phyloP scores from a whole-genome alignment of 345 rosid species.

The Aethionema arabicum region DNA sequence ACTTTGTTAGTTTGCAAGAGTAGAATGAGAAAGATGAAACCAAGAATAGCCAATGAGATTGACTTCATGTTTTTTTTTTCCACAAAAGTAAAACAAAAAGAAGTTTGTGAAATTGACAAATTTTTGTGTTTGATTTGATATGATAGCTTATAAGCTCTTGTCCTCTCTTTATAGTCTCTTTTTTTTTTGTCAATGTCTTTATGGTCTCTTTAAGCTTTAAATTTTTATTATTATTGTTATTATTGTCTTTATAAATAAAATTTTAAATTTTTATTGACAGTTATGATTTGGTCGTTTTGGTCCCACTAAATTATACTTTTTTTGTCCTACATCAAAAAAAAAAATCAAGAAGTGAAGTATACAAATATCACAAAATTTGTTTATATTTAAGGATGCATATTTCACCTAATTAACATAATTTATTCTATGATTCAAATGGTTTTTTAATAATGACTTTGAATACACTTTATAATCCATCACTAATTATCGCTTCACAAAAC shows the following conservation, averaged over 20 bases:
- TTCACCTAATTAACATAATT: background rate
- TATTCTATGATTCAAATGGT: no score
- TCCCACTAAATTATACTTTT: background rate
- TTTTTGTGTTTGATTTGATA: conserved; percentile 20
- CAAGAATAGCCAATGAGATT: conserved; percentile 22
- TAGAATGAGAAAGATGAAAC: conserved; percentile 21
- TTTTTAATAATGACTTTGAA: background rate
- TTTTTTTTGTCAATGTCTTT: conserved; percentile 14
- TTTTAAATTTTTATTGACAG: conserved; percentile 24
- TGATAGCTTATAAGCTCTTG: conserved; percentile 26
- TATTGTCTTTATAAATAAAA: background rate
- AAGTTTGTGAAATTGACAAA: conserved; percentile 7
- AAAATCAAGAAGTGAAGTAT: background rate
- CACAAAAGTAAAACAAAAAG: background rate
- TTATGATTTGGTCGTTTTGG: conserved; percentile 23
- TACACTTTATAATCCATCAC: no score
- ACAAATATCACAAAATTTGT: conserved; percentile 11
- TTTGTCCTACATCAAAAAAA: background rate
- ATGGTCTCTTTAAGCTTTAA: conserved; percentile 29
- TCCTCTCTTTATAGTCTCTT: conserved; percentile 30
- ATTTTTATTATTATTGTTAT: background rate
- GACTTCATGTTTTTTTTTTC: conserved; percentile 21
- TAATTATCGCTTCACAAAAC: no score
- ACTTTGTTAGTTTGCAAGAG: conserved; percentile 26
- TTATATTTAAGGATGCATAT: conserved; percentile 10